Percentiles rank a stretch among this genome's conserved stretches.
These are phyloP conservation scores for Volvox reticuliferus DNA, from an alignment of 139 green algal species.

Conservation along the genomic window DNA sequence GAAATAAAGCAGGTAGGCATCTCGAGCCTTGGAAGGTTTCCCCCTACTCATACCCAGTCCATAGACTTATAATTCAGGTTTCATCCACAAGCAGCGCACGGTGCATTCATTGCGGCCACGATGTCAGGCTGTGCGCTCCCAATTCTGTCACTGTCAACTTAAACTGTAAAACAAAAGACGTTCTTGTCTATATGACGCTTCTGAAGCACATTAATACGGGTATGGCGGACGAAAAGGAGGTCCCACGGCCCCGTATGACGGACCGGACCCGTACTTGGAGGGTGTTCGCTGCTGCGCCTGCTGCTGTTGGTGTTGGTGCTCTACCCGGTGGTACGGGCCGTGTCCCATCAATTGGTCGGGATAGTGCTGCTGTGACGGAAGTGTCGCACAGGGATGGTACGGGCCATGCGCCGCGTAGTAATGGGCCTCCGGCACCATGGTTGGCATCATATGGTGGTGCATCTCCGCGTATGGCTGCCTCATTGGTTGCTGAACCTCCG, in stretches of 20 bases:
- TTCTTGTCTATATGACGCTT: background rate
- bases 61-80: too few relatives aligned
- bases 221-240: background rate
- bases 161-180: too few relatives aligned
- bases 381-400: background rate
- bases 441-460: background rate
- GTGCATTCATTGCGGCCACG: too few relatives aligned
- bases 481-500: background rate
- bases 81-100: too few relatives aligned
- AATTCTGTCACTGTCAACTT: too few relatives aligned
- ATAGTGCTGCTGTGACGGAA: background rate
- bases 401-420: background rate
- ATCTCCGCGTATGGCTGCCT: background rate
- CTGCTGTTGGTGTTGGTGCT: constrained; percentile 23
- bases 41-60: too few relatives aligned
- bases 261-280: background rate
- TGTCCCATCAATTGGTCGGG: background rate
- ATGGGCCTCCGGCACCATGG: background rate
- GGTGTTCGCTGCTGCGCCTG: constrained; percentile 3
- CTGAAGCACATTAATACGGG: background rate
- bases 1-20: too few relatives aligned
- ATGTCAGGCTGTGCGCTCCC: too few relatives aligned
- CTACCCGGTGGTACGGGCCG: background rate
- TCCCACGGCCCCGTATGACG: background rate
- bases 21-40: too few relatives aligned